phyloP scores from a whole-genome alignment of 805 yeast species.

The Saccharomycopsis sp. region DNA sequence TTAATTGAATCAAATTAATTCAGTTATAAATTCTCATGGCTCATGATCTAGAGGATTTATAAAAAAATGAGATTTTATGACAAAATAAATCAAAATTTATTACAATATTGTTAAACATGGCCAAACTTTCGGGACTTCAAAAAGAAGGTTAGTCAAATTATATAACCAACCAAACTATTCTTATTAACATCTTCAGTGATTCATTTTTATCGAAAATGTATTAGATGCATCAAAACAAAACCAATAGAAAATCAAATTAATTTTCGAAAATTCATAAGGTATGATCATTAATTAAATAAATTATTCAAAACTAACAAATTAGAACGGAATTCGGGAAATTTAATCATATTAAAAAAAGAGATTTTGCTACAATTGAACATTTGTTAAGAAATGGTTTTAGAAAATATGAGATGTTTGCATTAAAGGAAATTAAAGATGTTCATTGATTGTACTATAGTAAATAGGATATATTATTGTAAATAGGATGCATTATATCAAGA shows the following conservation, averaged over 20 bases:
- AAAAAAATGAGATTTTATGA: no score
- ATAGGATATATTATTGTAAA: neutral
- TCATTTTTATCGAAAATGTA: constrained; percentile 17
- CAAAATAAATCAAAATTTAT: no score
- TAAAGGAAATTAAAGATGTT: constrained; percentile 17
- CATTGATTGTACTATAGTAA: no score
- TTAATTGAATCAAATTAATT: no score
- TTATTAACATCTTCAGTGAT: constrained; percentile 10
- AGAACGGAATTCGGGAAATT: constrained; percentile 16
- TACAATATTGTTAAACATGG: no score
- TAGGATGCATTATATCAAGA: neutral
- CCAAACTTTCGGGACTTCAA: constrained; percentile 17
- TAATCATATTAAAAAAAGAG: constrained; percentile 13
- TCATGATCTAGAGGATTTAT: no score
- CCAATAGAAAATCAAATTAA: constrained; percentile 15
- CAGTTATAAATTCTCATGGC: no score
- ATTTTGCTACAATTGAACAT: constrained; percentile 17
- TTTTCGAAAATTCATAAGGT: constrained; percentile 14
- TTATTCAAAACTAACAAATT: constrained; percentile 2
- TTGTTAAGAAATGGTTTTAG: constrained; percentile 17
- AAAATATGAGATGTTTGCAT: constrained; percentile 17
- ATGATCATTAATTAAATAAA: no score
- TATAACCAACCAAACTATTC: neutral
- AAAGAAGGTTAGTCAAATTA: constrained; percentile 16
- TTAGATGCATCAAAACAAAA: constrained; percentile 14